Conservation (phyloP, 352 stramenopile genomes). For the Globisporangium megalacanthum region DNA sequence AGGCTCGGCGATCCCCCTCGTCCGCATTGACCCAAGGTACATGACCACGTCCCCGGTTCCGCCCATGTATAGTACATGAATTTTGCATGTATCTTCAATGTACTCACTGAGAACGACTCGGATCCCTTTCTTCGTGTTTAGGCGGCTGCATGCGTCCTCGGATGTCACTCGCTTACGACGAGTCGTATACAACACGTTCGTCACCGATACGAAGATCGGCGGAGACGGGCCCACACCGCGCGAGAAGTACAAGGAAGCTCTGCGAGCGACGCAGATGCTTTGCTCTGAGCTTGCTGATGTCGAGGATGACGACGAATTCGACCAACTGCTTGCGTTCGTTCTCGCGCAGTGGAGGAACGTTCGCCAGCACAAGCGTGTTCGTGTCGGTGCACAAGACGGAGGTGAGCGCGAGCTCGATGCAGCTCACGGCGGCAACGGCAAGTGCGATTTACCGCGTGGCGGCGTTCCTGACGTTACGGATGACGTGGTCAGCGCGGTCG, state of each 20-base stretch:
- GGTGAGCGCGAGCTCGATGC: too few species aligned
- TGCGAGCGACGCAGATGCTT: neutral
- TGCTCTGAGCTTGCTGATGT: neutral
- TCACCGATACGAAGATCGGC: neutral
- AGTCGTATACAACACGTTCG: neutral
- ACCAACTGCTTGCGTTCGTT: neutral
- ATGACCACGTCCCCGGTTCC: too few species aligned
- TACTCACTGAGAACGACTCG: neutral
- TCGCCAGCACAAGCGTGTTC: neutral
- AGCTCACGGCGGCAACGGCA: too few species aligned
- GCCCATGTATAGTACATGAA: neutral
- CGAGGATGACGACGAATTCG: neutral
- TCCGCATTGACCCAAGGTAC: too few species aligned
- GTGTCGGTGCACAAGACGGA: neutral
- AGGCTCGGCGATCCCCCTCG: too few species aligned
- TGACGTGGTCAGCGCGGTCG: too few species aligned
- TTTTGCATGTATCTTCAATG: neutral
- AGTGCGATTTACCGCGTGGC: too few species aligned
- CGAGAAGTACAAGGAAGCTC: neutral
- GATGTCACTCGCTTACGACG: neutral
- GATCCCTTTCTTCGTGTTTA: neutral
- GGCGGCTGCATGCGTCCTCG: neutral
- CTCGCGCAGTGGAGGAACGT: neutral
- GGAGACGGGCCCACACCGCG: too few species aligned
- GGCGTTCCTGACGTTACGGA: too few species aligned